A percentile compares a stretch with the other conserved stretches of the same genome.
phyloP scores from a whole-genome alignment of 2,329 filamentous ascomycete species.

The Podosphaera fusca region DNA sequence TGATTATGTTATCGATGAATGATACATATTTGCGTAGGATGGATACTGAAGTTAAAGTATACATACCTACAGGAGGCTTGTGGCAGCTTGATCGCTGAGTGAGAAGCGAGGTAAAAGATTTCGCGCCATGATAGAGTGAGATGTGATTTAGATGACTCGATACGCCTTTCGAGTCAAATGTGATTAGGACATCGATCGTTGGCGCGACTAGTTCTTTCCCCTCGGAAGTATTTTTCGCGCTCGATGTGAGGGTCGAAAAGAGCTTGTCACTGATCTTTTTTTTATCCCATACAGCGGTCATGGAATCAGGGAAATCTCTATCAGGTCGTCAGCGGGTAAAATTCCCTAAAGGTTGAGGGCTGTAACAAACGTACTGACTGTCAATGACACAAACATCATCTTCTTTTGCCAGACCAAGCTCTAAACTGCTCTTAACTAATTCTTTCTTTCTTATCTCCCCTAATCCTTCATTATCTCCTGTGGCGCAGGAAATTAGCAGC shows the following conservation, averaged over 20 bases:
- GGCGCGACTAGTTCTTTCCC: constrained; percentile 19
- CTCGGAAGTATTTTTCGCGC: constrained; percentile 21
- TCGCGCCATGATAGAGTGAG: constrained; percentile 64
- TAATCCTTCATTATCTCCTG: constrained; percentile 67
- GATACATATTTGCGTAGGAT: constrained; percentile 61
- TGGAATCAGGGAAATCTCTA: constrained; percentile 67
- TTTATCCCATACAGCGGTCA: constrained; percentile 57
- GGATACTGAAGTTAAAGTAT: constrained; percentile 55
- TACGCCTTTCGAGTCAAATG: constrained; percentile 66
- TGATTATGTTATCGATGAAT: constrained; percentile 53
- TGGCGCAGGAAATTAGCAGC: neutral
- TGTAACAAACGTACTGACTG: constrained; percentile 30
- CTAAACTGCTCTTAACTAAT: constrained; percentile 54
- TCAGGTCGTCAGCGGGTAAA: constrained; percentile 3
- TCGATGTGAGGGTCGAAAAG: constrained; percentile 48
- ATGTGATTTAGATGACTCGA: constrained; percentile 87
- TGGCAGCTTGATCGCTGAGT: constrained; percentile 40
- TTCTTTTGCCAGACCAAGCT: constrained; percentile 49
- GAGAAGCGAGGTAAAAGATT: constrained; percentile 44
- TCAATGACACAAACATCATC: constrained; percentile 76
- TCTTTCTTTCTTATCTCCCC: constrained; percentile 67
- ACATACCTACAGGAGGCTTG: constrained; percentile 56
- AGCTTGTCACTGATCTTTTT: constrained; percentile 47
- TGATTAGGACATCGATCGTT: constrained; percentile 40
- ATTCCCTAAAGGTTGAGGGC: neutral